Conservation (phyloP, 257 asterid genomes). For the Verbascum thapsus region DNA sequence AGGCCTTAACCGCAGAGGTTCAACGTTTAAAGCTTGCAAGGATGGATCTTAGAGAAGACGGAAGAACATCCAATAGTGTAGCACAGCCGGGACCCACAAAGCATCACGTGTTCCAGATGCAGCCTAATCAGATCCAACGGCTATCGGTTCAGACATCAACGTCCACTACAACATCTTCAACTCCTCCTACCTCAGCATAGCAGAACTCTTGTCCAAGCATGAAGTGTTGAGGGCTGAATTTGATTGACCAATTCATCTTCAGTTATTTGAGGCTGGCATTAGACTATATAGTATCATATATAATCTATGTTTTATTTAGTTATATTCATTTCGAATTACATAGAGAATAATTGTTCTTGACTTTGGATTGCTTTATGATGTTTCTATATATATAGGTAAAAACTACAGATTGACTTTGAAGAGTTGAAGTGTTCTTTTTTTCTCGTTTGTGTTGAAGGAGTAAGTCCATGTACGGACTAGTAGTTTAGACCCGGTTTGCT, state of each 20-base stretch:
- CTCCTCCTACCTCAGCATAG: too few relatives aligned
- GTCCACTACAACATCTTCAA: too few relatives aligned
- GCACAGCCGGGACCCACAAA: conserved; percentile 47
- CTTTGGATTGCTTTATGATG: conserved; percentile 14
- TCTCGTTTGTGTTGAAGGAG: too few relatives aligned
- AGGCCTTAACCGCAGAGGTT: conserved; percentile 68
- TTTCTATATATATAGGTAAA: conserved; percentile 25
- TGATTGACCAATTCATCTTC: too few relatives aligned
- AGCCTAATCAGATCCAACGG: conserved; percentile 46
- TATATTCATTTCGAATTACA: conserved; percentile 25
- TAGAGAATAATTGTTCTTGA: conserved; percentile 31
- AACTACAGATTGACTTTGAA: conserved; percentile 15
- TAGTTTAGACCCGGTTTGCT: too few relatives aligned
- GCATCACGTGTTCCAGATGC: conserved; percentile 56
- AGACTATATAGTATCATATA: conserved; percentile 25
- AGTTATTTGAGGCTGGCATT: too few relatives aligned
- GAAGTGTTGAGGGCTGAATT: too few relatives aligned
- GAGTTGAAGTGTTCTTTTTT: too few relatives aligned
- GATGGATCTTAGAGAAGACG: conserved; percentile 55
- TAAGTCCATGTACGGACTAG: too few relatives aligned
- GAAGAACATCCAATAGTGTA: conserved; percentile 38
- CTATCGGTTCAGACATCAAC: conserved; percentile 44
- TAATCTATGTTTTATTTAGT: conserved; percentile 21
- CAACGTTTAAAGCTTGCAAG: conserved; percentile 65
- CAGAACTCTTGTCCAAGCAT: too few relatives aligned